phyloP scores from a whole-genome alignment of 768 basidiomycete genomes.

The Arthromyces matolae region DNA sequence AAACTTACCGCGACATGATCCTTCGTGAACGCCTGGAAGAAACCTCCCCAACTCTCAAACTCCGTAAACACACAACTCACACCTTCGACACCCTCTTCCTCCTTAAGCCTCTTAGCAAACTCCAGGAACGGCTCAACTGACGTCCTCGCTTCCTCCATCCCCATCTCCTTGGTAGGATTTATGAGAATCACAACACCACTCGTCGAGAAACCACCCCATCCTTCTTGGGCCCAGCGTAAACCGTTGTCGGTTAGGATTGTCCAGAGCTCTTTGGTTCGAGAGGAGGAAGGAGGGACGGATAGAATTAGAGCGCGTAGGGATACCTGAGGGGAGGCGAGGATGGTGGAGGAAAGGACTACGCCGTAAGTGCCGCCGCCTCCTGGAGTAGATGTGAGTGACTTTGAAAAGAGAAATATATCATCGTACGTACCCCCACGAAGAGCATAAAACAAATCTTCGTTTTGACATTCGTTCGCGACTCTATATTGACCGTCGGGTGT shows the following conservation, averaged over 20 bases:
- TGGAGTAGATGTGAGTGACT: slow-evolving; percentile 10
- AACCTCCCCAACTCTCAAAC: slow-evolving; percentile 39
- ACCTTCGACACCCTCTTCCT: slow-evolving; percentile 21
- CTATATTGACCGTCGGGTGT: slow-evolving; percentile 48
- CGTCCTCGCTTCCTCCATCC: slow-evolving; percentile 32
- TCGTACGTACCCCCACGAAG: slow-evolving; percentile 38
- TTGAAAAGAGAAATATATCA: neutral
- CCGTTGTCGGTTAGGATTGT: slow-evolving; percentile 35
- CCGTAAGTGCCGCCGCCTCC: slow-evolving; percentile 48
- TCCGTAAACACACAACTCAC: slow-evolving; percentile 30
- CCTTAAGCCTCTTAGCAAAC: slow-evolving; percentile 28
- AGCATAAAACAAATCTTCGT: slow-evolving; percentile 52
- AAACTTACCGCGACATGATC: too few species aligned
- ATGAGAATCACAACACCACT: slow-evolving; percentile 37
- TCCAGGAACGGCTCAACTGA: slow-evolving; percentile 42
- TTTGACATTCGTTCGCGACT: slow-evolving; percentile 45
- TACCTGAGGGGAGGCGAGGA: slow-evolving; percentile 35
- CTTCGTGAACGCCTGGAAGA: slow-evolving; percentile 27
- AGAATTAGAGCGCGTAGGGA: slow-evolving; percentile 35
- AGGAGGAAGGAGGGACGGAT: slow-evolving; percentile 23
- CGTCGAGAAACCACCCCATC: slow-evolving; percentile 45
- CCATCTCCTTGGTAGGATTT: slow-evolving; percentile 40
- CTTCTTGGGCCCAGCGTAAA: slow-evolving; percentile 39
- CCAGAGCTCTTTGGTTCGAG: slow-evolving; percentile 31
- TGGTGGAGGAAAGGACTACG: slow-evolving; percentile 36